phyloP scores from a whole-genome alignment of 495 filamentous ascomycete species.

The Daldinia decipiens region DNA sequence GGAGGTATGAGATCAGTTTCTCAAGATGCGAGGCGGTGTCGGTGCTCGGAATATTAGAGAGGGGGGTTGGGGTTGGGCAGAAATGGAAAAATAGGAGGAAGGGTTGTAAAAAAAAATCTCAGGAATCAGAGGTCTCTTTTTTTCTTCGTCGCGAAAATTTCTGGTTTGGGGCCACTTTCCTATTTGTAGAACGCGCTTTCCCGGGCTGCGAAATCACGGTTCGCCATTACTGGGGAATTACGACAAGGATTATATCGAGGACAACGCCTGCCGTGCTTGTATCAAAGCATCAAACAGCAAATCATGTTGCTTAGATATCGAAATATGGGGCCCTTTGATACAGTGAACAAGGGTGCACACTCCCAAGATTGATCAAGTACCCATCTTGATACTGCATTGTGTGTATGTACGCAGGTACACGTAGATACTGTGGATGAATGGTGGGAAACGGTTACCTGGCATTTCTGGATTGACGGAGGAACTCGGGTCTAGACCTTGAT shows the following conservation, averaged over 20 bases:
- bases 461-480: constrained; percentile 2
- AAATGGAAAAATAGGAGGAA: constrained; percentile 53
- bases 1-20: constrained; percentile 40
- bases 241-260: constrained; percentile 26
- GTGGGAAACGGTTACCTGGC: constrained; percentile 15
- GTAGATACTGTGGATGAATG: constrained; percentile 11
- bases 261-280: constrained; percentile 26
- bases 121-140: constrained; percentile 50
- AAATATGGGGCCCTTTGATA: constrained; percentile 38
- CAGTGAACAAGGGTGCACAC: constrained; percentile 35
- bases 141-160: constrained; percentile 49
- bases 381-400: constrained; percentile 21
- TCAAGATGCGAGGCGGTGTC: constrained; percentile 48
- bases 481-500: not conserved
- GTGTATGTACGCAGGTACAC: constrained; percentile 15
- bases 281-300: constrained; percentile 31
- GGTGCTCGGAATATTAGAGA: constrained; percentile 48
- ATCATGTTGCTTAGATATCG: constrained; percentile 36
- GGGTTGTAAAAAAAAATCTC: constrained; percentile 52
- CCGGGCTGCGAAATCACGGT: constrained; percentile 46
- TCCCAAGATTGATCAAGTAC: constrained; percentile 32
- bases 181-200: constrained; percentile 57
- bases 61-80: constrained; percentile 48
- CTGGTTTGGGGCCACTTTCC: constrained; percentile 53
- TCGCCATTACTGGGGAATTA: constrained; percentile 42